Conservation (phyloP, 768 basidiomycete genomes). For the Naganishia onofrii region DNA sequence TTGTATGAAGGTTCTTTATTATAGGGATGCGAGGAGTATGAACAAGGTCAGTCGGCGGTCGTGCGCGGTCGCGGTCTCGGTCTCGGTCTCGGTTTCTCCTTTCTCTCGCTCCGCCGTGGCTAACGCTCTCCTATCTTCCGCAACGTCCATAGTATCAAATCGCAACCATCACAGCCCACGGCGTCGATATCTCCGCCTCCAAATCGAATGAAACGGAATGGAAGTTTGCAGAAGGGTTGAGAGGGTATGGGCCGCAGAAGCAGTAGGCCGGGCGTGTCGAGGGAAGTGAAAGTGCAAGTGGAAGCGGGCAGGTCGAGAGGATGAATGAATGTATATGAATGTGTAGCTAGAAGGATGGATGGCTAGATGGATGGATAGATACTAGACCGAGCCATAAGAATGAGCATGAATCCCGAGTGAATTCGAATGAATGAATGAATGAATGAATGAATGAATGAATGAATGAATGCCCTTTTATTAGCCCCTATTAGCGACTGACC, state of each 20-base stretch:
- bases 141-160: conserved; percentile 75
- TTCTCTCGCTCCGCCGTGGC: neutral
- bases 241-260: conserved; percentile 79
- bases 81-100: too few relatives aligned
- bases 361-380: neutral
- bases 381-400: too few relatives aligned
- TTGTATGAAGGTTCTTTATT: conserved; percentile 89
- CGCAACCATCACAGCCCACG: conserved; percentile 75
- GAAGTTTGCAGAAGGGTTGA: conserved; percentile 85
- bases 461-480: too few relatives aligned
- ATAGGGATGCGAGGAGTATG: conserved; percentile 90
- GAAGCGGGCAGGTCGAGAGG: too few relatives aligned
- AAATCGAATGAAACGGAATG: conserved; percentile 73
- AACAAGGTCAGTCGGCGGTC: too few relatives aligned
- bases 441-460: neutral
- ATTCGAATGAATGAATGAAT: too few relatives aligned
- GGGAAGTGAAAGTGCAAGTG: too few relatives aligned
- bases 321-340: too few relatives aligned
- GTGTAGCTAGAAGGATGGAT: too few relatives aligned
- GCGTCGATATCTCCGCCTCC: conserved; percentile 75
- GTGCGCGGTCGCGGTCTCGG: too few relatives aligned
- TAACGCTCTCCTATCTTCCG: neutral
- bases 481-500: too few relatives aligned
- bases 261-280: conserved; percentile 57
- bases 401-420: too few relatives aligned